Conservation (phyloP, 164 flowering plant species). For the Malania oleifera region DNA sequence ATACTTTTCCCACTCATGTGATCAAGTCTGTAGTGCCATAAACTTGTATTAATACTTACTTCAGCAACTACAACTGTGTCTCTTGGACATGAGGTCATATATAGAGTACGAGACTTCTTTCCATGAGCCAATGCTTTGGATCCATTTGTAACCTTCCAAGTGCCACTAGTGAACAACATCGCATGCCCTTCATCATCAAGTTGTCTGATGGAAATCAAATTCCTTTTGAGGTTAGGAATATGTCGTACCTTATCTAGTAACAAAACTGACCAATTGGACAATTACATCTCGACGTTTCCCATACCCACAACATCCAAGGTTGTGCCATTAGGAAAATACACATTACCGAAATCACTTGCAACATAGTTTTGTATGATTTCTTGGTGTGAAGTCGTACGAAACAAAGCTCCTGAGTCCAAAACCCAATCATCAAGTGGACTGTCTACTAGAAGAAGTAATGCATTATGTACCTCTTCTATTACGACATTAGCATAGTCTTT, state of each 20-base stretch:
- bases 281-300: too few relatives aligned
- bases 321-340: background rate
- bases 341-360: background rate
- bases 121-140: background rate
- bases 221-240: background rate
- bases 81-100: background rate
- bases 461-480: too few relatives aligned
- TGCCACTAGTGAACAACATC: background rate
- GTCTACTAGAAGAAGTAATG: too few relatives aligned
- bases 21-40: too few relatives aligned
- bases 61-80: constrained; percentile 1
- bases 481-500: too few relatives aligned
- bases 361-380: background rate
- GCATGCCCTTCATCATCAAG: background rate
- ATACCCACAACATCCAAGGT: too few relatives aligned
- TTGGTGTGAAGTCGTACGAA: background rate
- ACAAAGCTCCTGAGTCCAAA: too few relatives aligned
- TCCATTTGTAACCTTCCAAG: background rate
- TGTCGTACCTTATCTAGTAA: background rate
- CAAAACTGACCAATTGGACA: background rate
- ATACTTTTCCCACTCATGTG: background rate
- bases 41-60: background rate
- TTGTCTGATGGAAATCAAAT: too few relatives aligned
- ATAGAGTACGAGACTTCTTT: background rate
- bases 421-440: too few relatives aligned